Conservation (phyloP, 352 stramenopile species). For the Phytophthora melonis region DNA sequence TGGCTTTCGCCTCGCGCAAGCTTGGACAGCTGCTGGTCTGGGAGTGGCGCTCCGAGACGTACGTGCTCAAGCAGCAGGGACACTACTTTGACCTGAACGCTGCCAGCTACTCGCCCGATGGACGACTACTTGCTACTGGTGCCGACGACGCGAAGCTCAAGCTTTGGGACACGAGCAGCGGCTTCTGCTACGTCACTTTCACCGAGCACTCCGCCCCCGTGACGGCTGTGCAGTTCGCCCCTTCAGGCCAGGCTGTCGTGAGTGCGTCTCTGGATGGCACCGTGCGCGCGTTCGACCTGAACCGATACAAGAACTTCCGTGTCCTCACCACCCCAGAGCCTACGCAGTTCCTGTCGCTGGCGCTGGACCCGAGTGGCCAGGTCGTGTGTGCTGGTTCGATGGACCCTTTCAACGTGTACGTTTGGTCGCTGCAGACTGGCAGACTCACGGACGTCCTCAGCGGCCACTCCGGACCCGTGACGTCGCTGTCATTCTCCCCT, state of each 20-base stretch:
- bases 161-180: conserved; percentile 97
- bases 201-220: conserved; percentile 97
- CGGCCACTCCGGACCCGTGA: conserved; percentile 97
- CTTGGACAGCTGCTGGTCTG: conserved; percentile 99
- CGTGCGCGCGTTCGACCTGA: conserved; percentile 98
- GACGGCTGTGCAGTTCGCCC: conserved; percentile 96
- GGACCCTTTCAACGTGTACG: conserved; percentile 98
- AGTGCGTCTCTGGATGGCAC: conserved; percentile 98
- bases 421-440: conserved; percentile 97
- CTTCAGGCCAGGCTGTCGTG: conserved; percentile 94
- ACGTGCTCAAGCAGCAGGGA: conserved; percentile 99
- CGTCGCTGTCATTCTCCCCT: conserved; percentile 93
- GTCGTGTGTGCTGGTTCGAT: conserved; percentile 95
- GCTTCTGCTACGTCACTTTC: conserved; percentile 99
- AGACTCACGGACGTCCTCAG: conserved; percentile 98
- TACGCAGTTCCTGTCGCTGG: conserved; percentile 98
- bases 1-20: conserved; percentile 97
- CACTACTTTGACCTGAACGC: conserved; percentile 98
- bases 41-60: conserved; percentile 99
- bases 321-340: conserved; percentile 97
- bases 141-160: conserved; percentile 99
- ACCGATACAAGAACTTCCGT: conserved; percentile 99
- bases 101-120: conserved; percentile 98
- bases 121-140: conserved; percentile 96
- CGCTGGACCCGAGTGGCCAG: conserved; percentile 97